phyloP scores from a whole-genome alignment of 2,329 filamentous ascomycete species.

The Hymenoscyphus occultus region DNA sequence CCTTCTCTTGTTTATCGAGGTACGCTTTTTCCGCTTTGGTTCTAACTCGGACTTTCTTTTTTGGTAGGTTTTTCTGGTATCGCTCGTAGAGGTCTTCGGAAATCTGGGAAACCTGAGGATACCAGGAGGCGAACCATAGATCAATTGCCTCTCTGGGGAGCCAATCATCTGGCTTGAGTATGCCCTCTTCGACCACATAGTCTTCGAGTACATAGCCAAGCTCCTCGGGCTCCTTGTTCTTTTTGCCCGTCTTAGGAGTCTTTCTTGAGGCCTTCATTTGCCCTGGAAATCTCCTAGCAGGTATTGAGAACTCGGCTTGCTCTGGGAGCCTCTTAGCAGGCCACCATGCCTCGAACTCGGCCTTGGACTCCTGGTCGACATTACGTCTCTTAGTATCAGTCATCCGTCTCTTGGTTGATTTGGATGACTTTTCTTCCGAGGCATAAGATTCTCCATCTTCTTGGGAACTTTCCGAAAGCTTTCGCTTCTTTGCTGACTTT shows the following conservation, averaged over 20 bases:
- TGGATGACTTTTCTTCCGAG: not conserved
- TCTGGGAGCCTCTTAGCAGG: not conserved
- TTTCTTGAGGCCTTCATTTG: no score
- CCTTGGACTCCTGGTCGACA: not conserved
- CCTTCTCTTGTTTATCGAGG: no score
- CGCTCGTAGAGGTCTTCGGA: not conserved
- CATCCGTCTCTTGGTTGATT: not conserved
- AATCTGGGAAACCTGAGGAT: not conserved
- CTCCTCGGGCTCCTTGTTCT: no score
- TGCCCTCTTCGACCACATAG: not conserved
- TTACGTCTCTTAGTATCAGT: not conserved
- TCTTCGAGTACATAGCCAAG: no score
- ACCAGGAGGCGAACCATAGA: not conserved
- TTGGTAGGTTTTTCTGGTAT: not conserved
- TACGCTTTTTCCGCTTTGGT: no score
- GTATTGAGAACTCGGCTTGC: no score
- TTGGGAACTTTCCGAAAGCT: no score
- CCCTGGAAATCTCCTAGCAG: no score
- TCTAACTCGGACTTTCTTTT: not conserved
- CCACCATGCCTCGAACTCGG: not conserved
- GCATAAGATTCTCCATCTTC: no score
- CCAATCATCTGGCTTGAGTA: no score
- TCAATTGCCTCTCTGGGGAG: not conserved
- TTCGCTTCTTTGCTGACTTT: no score
- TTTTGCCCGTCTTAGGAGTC: no score